These are phyloP conservation scores for Naganishia vaughanmartiniae DNA, from an alignment of 768 basidiomycete genomes.

Conservation along the genomic window DNA sequence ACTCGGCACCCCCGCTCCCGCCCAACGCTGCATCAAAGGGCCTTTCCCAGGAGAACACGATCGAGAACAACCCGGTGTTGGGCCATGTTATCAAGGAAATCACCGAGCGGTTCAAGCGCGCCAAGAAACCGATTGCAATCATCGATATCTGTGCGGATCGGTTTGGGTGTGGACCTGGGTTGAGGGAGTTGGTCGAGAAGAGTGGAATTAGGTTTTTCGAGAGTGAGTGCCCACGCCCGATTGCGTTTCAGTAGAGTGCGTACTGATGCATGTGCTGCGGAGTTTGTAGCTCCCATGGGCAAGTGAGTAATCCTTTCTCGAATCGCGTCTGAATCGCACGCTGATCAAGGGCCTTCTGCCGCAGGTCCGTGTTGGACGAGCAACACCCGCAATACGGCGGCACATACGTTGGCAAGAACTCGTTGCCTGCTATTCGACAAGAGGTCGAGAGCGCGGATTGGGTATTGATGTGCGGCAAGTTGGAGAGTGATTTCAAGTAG, in stretches of 20 bases:
- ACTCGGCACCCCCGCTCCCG: conserved; percentile 41
- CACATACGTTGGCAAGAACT: conserved; percentile 50
- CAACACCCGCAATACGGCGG: conserved; percentile 49
- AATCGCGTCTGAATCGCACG: background rate
- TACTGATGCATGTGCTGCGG: background rate
- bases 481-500: conserved; percentile 52
- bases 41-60: conserved; percentile 7
- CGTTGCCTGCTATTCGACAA: conserved; percentile 41
- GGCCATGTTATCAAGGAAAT: conserved; percentile 75
- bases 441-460: conserved; percentile 51
- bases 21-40: conserved; percentile 31
- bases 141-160: conserved; percentile 49
- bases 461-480: conserved; percentile 48
- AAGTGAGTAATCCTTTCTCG: conserved; percentile 13
- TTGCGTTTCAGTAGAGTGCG: background rate
- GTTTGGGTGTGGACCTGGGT: conserved; percentile 46
- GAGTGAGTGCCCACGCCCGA: conserved; percentile 37
- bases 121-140: conserved; percentile 63
- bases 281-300: conserved; percentile 29
- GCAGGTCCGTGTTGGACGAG: conserved; percentile 44
- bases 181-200: conserved; percentile 46
- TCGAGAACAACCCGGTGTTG: conserved; percentile 39
- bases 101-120: conserved; percentile 62
- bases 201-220: conserved; percentile 49
- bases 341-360: background rate